Base-by-base conservation (phyloP, 345 rosid species). In the Draba incana region DNA sequence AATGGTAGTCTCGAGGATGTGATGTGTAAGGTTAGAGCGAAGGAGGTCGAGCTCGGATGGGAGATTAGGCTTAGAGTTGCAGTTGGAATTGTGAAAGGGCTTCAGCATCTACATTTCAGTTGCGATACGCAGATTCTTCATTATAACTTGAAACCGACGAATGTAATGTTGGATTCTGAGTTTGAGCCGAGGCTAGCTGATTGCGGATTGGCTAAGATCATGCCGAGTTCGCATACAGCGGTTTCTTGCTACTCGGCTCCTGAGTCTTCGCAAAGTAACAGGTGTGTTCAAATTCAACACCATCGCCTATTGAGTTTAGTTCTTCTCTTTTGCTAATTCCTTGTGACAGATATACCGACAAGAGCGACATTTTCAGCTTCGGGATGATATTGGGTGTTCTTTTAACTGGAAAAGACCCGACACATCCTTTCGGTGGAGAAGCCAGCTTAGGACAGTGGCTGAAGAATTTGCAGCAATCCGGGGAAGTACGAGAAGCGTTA, bases 111-210 rank as follows among this genome's bases (percentile, higher is more conserved):
- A 57, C 98, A 90, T 68, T 84, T 84, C 44, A 78, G 69, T 47
- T 86, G 91, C 63, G 69, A 48, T 48, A 83, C 88, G 64, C 90
- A 81, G 82, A 78, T 91, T 83, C 78, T 91, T 77, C 99, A 88
- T 77, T 81, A 56, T 47, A 84, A 94, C 68, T 74, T 94, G 81
- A 94, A 94, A 84, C 97, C 92, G 4, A 76, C 85, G 6, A 93
- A 93, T 78, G 96, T 93, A 52, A 83, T 93, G 85, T 81, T 94
- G 84, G 97, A 94, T 84, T 80, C 88, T 25, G 99, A 94, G 81
- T 88, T 81, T 62, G 93, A 84, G 76, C 95, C 99, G 2, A 72
- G 88, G 78, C 70, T 94, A 81, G 80, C 88, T 4, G 99, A 94
- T 80, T 84, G 82, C 43, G 95, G 96, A 10, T 80, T 91, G 77